Percentiles rank a stretch among this genome's conserved stretches.
Conservation (phyloP, 331 rosid species). For the Malus hybrid region DNA sequence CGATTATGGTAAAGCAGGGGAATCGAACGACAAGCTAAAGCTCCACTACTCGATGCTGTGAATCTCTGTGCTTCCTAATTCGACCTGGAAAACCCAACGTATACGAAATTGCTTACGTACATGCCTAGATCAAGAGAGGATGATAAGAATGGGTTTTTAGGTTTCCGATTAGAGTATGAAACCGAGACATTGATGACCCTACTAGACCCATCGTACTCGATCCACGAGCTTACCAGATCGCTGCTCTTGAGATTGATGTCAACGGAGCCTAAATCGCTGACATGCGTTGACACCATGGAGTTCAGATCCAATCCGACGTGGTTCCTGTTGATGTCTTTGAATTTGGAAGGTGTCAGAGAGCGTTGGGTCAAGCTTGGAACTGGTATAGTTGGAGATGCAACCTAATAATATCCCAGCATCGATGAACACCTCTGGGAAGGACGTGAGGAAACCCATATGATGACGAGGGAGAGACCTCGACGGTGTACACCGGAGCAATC, state of each 20-base stretch:
- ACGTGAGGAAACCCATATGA: too few relatives aligned
- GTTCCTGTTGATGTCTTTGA: conserved; percentile 81
- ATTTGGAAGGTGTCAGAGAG: not conserved
- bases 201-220: conserved; percentile 48
- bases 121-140: conserved; percentile 50
- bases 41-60: conserved; percentile 88
- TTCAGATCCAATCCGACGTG: conserved; percentile 88
- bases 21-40: conserved; percentile 21
- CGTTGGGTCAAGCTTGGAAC: too few relatives aligned
- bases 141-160: conserved; percentile 52
- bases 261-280: conserved; percentile 43
- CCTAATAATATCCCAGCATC: too few relatives aligned
- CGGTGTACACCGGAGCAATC: too few relatives aligned
- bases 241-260: conserved; percentile 82
- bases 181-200: conserved; percentile 43
- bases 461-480: too few relatives aligned
- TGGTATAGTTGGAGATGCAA: too few relatives aligned
- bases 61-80: conserved; percentile 74
- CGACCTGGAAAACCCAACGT: conserved; percentile 76
- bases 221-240: conserved; percentile 59
- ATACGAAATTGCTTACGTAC: conserved; percentile 61
- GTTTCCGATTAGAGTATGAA: conserved; percentile 75
- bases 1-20: conserved; percentile 1
- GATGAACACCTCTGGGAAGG: too few relatives aligned
- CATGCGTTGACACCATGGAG: conserved; percentile 54